Conservation (phyloP, 495 filamentous ascomycete genomes). For the Aspergillus sclerotiicarbonarius region DNA sequence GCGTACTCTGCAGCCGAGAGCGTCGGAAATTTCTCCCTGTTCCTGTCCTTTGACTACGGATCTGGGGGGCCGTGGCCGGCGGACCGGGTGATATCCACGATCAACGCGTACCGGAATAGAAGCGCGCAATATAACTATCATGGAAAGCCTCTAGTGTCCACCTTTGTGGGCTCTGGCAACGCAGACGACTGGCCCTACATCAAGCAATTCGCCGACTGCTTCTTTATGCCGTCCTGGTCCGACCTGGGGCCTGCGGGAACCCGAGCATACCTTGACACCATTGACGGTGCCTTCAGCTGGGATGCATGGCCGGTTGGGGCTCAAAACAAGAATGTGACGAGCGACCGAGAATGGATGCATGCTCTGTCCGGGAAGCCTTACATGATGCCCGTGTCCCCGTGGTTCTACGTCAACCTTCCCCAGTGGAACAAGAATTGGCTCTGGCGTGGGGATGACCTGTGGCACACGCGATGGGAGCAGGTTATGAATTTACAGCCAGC, state of each 20-base stretch:
- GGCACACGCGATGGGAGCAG: constrained; percentile 73
- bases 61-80: constrained; percentile 54
- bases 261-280: constrained; percentile 37
- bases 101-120: constrained; percentile 54
- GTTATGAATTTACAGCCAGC: constrained; percentile 61
- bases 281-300: constrained; percentile 69
- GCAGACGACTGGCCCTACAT: constrained; percentile 58
- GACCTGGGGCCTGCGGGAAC: constrained; percentile 54
- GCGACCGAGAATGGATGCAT: constrained; percentile 54
- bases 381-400: constrained; percentile 79
- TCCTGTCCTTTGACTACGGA: constrained; percentile 69
- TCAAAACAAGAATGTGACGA: constrained; percentile 47
- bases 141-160: constrained; percentile 63
- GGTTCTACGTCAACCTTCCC: constrained; percentile 72
- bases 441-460: constrained; percentile 66
- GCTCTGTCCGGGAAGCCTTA: constrained; percentile 57
- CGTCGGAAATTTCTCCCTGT: constrained; percentile 55
- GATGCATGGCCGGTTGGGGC: constrained; percentile 69
- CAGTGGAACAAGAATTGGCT: constrained; percentile 73
- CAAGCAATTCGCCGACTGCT: constrained; percentile 46
- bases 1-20: constrained; percentile 56
- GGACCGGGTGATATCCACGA: constrained; percentile 52
- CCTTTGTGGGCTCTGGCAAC: constrained; percentile 64
- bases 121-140: constrained; percentile 55
- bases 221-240: constrained; percentile 65